Percentiles rank a stretch among this genome's conserved stretches.
These are phyloP conservation scores for Lactarius sanguifluus DNA, from an alignment of 768 basidiomycete species.

Conservation along the genomic window DNA sequence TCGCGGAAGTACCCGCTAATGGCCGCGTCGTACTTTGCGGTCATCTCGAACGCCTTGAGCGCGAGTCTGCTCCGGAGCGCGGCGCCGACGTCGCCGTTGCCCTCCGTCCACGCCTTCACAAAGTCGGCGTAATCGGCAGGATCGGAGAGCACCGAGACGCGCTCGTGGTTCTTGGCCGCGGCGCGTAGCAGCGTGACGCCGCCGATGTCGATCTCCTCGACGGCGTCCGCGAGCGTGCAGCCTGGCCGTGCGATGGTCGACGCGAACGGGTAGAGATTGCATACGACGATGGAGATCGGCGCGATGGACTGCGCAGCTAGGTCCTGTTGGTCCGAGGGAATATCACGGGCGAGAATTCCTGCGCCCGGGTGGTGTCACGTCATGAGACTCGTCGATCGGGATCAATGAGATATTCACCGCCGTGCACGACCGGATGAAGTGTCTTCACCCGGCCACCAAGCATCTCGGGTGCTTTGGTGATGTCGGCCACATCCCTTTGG, in stretches of 20 bases:
- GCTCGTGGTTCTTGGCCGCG: slow-evolving; percentile 96
- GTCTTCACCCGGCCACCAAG: slow-evolving; percentile 98
- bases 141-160: slow-evolving; percentile 87
- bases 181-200: slow-evolving; percentile 97
- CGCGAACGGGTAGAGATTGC: slow-evolving; percentile 98
- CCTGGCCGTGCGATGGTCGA: slow-evolving; percentile 84
- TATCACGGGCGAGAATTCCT: slow-evolving; percentile 94
- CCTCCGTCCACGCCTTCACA: slow-evolving; percentile 70
- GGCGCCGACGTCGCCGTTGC: slow-evolving; percentile 73
- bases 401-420: slow-evolving; percentile 54
- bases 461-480: slow-evolving; percentile 99
- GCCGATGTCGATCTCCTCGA: slow-evolving; percentile 98
- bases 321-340: slow-evolving; percentile 87
- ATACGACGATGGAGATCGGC: slow-evolving; percentile 95
- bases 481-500: slow-evolving; percentile 89
- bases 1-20: slow-evolving; percentile 97
- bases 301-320: slow-evolving; percentile 80
- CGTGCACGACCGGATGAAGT: slow-evolving; percentile 95
- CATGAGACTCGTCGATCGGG: background rate
- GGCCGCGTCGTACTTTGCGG: slow-evolving; percentile 90
- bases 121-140: slow-evolving; percentile 86
- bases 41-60: slow-evolving; percentile 96
- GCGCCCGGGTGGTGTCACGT: background rate
- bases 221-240: slow-evolving; percentile 87
- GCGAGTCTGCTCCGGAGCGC: slow-evolving; percentile 76